These are phyloP conservation scores for Chalciporus sphaerocephalus DNA, from an alignment of 768 basidiomycete genomes.

Conservation along the genomic window DNA sequence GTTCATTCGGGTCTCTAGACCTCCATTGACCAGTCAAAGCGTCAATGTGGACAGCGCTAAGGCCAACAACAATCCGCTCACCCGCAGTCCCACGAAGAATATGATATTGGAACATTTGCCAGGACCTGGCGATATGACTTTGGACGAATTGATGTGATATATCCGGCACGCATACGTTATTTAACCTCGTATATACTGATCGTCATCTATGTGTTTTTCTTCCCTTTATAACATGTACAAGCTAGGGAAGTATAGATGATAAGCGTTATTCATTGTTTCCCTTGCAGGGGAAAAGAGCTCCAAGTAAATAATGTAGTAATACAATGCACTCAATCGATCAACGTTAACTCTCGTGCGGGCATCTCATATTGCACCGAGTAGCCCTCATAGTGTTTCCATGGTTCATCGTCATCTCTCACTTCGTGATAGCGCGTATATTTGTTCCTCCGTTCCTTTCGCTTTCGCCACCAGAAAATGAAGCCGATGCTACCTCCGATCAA, in stretches of 20 bases:
- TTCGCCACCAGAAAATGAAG: slow-evolving; percentile 34
- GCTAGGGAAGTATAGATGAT: background rate
- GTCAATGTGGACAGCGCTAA: slow-evolving; percentile 25
- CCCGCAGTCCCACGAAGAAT: slow-evolving; percentile 15
- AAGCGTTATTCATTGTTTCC: background rate
- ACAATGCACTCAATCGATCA: background rate
- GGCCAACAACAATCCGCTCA: background rate
- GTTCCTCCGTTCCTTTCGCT: slow-evolving; percentile 13
- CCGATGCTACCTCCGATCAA: slow-evolving; percentile 36
- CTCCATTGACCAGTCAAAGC: slow-evolving; percentile 43
- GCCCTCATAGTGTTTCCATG: slow-evolving; percentile 28
- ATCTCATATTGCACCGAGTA: slow-evolving; percentile 14
- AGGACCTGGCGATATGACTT: slow-evolving; percentile 46
- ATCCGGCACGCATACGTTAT: slow-evolving; percentile 10
- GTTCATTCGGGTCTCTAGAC: slow-evolving; percentile 43
- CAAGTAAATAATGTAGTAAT: too few relatives aligned
- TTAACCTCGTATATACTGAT: slow-evolving; percentile 9
- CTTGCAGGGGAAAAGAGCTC: too few relatives aligned
- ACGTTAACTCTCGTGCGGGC: background rate
- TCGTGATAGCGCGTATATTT: slow-evolving; percentile 24
- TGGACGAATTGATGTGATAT: slow-evolving; percentile 42
- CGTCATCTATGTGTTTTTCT: background rate
- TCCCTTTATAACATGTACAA: background rate
- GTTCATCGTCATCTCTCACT: slow-evolving; percentile 28
- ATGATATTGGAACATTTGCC: slow-evolving; percentile 32